phyloP scores from a whole-genome alignment of 176 grass and related monocot genomes.

The Cenchrus purpureus region DNA sequence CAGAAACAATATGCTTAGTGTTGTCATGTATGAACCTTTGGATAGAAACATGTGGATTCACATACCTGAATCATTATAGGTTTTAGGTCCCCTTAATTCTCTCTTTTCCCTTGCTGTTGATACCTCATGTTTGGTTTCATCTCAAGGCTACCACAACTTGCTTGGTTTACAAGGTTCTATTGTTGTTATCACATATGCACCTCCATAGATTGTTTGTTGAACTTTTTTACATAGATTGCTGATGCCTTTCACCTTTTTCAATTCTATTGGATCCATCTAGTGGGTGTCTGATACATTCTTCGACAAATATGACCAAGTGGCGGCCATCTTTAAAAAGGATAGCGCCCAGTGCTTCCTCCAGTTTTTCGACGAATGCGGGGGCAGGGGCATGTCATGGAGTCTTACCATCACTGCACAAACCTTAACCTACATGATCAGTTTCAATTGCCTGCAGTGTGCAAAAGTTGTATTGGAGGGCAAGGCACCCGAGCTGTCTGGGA shows the following conservation, averaged over 20 bases:
- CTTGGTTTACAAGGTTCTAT: background rate
- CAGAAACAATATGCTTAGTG: background rate
- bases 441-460: constrained; percentile 6
- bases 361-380: background rate
- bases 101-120: background rate
- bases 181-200: background rate
- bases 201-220: background rate
- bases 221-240: background rate
- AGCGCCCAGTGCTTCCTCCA: background rate
- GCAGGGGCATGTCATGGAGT: background rate
- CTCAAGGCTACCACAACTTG: too few relatives aligned
- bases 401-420: background rate
- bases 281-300: too few relatives aligned
- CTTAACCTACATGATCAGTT: background rate
- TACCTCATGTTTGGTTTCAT: background rate
- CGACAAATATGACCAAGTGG: background rate
- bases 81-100: background rate
- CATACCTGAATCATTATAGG: background rate
- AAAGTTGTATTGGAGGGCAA: constrained; percentile 25
- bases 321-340: background rate
- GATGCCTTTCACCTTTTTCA: background rate
- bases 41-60: background rate
- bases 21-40: constrained; percentile 1
- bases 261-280: background rate
- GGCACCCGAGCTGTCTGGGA: background rate